Percentiles rank a stretch among this genome's conserved stretches.
phyloP scores from a whole-genome alignment of 2,329 filamentous ascomycete genomes.

The Fusarium goolgardi region DNA sequence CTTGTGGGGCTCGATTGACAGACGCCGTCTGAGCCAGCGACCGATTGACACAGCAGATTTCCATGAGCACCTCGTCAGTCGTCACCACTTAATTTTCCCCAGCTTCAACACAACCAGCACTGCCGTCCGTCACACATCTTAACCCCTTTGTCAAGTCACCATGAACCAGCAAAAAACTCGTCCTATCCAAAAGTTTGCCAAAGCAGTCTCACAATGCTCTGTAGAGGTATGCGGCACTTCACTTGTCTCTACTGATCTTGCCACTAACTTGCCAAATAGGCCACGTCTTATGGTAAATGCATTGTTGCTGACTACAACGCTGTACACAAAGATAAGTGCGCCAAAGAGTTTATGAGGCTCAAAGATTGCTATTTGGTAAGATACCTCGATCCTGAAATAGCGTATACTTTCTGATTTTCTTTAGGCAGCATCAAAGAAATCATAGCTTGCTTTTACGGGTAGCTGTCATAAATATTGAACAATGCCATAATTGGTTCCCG shows the following conservation, averaged over 20 bases:
- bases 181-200: conserved; percentile 67
- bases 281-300: conserved; percentile 89
- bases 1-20: conserved; percentile 12
- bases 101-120: not conserved
- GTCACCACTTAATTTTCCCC: not conserved
- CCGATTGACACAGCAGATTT: conserved; percentile 14
- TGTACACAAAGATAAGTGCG: conserved; percentile 90
- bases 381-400: not conserved
- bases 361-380: conserved; percentile 90
- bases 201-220: conserved; percentile 67
- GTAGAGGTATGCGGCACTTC: conserved; percentile 57
- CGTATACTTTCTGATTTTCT: conserved; percentile 7
- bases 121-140: conserved; percentile 2
- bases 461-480: conserved; percentile 10
- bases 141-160: conserved; percentile 3
- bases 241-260: not conserved
- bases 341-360: conserved; percentile 82
- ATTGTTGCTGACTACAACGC: conserved; percentile 90
- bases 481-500: conserved; percentile 21
- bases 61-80: conserved; percentile 4
- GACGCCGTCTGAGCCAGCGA: not conserved
- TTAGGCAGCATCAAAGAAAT: conserved; percentile 47
- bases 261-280: conserved; percentile 62
- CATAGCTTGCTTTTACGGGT: conserved; percentile 26
- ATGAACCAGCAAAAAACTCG: conserved; percentile 51